These are phyloP conservation scores for Cymbopogon citratus DNA, from an alignment of 176 grass and related monocot species.

Conservation along the genomic window DNA sequence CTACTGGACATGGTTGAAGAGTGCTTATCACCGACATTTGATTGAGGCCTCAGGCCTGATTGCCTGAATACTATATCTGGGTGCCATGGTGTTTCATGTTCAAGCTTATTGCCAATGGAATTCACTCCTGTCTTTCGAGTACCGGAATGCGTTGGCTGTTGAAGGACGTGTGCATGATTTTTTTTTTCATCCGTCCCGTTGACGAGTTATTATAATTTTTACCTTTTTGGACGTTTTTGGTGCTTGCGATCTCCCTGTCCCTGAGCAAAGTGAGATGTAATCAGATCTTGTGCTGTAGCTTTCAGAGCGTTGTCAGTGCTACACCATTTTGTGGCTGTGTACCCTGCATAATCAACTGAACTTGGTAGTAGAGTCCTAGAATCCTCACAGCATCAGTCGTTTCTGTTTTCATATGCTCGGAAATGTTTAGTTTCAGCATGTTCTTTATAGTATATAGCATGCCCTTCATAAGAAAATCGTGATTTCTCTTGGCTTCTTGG, in stretches of 20 bases:
- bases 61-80: neutral
- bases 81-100: neutral
- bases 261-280: neutral
- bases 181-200: neutral
- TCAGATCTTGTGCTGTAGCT: neutral
- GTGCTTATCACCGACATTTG: constrained; percentile 69
- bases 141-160: neutral
- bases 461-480: too few relatives aligned
- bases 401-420: neutral
- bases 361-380: neutral
- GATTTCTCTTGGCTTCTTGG: neutral
- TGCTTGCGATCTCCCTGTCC: neutral
- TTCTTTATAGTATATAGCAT: neutral
- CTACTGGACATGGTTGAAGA: constrained; percentile 76
- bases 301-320: neutral
- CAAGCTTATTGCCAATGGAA: neutral
- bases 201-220: neutral
- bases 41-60: constrained; percentile 32
- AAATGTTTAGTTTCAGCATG: neutral
- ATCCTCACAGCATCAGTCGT: neutral
- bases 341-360: neutral
- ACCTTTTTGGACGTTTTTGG: neutral
- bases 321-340: neutral
- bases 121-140: neutral
- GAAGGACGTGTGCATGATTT: neutral